Evolutionary conservation across 208 protist species (phyloP).

Genomic region (Wallacemonas sp.): DNA sequence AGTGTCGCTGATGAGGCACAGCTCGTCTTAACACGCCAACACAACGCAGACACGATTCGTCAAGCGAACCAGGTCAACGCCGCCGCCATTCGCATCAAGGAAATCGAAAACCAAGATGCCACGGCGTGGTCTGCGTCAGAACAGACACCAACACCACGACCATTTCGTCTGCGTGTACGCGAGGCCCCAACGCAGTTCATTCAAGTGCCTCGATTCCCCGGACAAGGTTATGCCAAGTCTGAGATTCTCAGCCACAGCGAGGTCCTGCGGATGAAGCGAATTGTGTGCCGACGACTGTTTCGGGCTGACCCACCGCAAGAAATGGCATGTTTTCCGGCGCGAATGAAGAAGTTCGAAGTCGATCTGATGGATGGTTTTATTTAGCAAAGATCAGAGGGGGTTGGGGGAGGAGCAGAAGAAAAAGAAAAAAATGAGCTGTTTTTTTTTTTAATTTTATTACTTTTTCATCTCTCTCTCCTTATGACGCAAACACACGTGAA

Average conservation of each 20-base stretch:
- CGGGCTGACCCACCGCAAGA: constrained; percentile 20
- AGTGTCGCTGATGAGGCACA: constrained; percentile 15
- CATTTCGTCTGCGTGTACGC: constrained; percentile 21
- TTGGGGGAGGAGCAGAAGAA: constrained; percentile 5
- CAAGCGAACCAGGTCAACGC: background rate
- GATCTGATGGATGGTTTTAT: constrained; percentile 47
- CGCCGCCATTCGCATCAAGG: background rate
- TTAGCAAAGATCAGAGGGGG: no score
- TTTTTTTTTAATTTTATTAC: constrained; percentile 2
- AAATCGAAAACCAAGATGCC: no score
- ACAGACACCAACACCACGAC: no score
- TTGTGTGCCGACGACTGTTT: constrained; percentile 25
- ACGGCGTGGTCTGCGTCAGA: no score
- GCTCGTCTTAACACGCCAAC: constrained; percentile 12
- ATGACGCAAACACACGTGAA: no score
- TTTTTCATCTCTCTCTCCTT: constrained; percentile 4
- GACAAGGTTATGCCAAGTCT: constrained; percentile 40
- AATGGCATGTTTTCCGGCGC: constrained; percentile 21
- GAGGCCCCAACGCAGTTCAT: constrained; percentile 21
- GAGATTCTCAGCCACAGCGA: constrained; percentile 30
- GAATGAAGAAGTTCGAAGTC: constrained; percentile 26
- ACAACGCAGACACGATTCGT: constrained; percentile 1
- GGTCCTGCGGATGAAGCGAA: constrained; percentile 22
- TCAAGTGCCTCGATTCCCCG: constrained; percentile 43
- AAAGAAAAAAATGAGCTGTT: constrained; percentile 8